Base-by-base conservation (phyloP, 2,329 filamentous ascomycete genomes). In the Trichoderma semiorbis region DNA sequence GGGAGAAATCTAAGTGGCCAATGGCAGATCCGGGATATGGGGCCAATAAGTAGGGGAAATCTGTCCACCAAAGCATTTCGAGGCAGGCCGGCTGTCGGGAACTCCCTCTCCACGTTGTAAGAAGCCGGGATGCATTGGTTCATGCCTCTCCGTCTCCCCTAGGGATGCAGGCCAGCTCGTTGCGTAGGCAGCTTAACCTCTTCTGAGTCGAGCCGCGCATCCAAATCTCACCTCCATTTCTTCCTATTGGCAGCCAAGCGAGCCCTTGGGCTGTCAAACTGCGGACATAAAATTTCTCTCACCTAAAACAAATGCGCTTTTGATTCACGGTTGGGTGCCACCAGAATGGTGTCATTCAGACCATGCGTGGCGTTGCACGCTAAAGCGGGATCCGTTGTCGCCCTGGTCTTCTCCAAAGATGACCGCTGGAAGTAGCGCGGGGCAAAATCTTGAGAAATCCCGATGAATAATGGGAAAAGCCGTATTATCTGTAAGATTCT, bases 301-400 rank as follows among this genome's bases (percentile, higher is more conserved):
- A 50, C 43, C 43, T n/a, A 34, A 62, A 62, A 62, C 60, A 69
- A 47, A 21, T 32, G 53, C n/a, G 34, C 24, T 58, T 26, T 43
- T 43, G 32, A 39, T 53, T 36, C 39, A 39, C 43, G 61, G 57
- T 62, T 70, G 68, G 68, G 68, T 70, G 61, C 61, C 58, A 70
- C 68, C 28, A 24, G 62, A 39, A 72, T 72, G 71, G 71, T 72
- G 71, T 69, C 71, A 72, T 72, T 47, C 65, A 36, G 65, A 32
- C 65, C 65, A 68, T 68, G 60, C 71, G 71, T 72, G 71, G 71
- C 71, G 71, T 72, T 58, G 65, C 30, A 58, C 71, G 66, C 64
- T 72, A 69, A 67, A 47, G 32, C 39, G 43, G 21, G 39, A 32
- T 61, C 55, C 50, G 62, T 53, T 67, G 53, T 57, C 62, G 50